Evolutionary conservation across 208 protist genomes (phyloP).

Genomic region (Crithidia sp.): DNA sequence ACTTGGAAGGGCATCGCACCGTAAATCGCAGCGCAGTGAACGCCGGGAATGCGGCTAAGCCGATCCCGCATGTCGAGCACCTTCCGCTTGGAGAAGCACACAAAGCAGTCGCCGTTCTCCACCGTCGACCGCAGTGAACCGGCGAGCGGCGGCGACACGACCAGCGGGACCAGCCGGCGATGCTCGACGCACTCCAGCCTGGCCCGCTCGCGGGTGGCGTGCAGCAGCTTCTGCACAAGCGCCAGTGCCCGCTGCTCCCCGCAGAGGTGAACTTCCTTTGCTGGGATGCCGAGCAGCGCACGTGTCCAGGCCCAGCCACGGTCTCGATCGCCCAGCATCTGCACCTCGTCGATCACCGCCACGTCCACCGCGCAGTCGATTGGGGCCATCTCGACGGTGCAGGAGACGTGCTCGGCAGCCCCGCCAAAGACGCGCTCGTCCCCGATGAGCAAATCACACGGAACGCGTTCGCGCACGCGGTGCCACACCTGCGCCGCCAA

Average conservation of each 20-base stretch:
- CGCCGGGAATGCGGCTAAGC: slow-evolving; percentile 47
- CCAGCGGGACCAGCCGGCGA: slow-evolving; percentile 78
- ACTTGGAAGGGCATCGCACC: slow-evolving; percentile 92
- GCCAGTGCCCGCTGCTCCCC: slow-evolving; percentile 79
- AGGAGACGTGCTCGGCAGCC: slow-evolving; percentile 83
- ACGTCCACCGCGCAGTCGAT: slow-evolving; percentile 83
- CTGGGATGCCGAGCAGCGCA: slow-evolving; percentile 91
- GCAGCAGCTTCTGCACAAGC: slow-evolving; percentile 72
- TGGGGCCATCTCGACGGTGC: slow-evolving; percentile 92
- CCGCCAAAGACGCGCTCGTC: slow-evolving; percentile 85
- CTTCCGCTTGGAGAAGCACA: slow-evolving; percentile 80
- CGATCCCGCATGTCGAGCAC: slow-evolving; percentile 65
- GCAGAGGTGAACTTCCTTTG: slow-evolving; percentile 92
- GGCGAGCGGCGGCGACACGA: slow-evolving; percentile 41
- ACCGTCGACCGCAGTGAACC: slow-evolving; percentile 40
- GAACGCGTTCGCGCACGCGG: slow-evolving; percentile 70
- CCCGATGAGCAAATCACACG: slow-evolving; percentile 94
- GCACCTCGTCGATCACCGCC: slow-evolving; percentile 95
- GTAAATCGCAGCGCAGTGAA: slow-evolving; percentile 88
- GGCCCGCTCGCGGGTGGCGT: slow-evolving; percentile 70
- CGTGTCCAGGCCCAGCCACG: slow-evolving; percentile 96
- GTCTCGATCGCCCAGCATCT: slow-evolving; percentile 92
- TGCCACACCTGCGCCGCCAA: slow-evolving; percentile 94
- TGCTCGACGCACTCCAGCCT: slow-evolving; percentile 73
- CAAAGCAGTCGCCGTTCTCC: slow-evolving; percentile 88